A percentile compares a stretch with the other conserved stretches of the same genome.
Conservation (phyloP, 2,329 filamentous ascomycete species). For the Coniella lustricola region DNA sequence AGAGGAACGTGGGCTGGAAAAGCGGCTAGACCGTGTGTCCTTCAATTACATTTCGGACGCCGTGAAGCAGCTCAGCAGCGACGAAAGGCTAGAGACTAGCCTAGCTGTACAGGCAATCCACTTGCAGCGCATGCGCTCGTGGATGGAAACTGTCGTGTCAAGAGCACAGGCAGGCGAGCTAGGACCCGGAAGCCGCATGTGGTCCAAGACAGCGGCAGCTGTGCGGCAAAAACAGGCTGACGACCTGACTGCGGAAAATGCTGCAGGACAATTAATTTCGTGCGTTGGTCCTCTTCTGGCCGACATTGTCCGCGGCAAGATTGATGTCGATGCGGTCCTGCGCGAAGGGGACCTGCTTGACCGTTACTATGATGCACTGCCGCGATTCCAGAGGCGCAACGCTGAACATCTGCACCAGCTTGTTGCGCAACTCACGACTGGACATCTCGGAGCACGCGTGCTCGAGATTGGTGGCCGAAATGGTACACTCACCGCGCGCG, state of each 20-base stretch:
- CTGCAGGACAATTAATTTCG: conserved; percentile 24
- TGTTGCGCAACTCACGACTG: conserved; percentile 3
- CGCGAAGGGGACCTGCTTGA: conserved; percentile 27
- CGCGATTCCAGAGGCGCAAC: conserved; percentile 21
- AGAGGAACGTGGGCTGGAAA: not conserved
- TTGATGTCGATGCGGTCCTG: conserved; percentile 27
- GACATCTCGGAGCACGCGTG: conserved; percentile 19
- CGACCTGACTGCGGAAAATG: conserved; percentile 17
- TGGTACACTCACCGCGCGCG: not conserved
- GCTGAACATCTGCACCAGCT: conserved; percentile 3
- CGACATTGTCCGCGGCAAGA: conserved; percentile 25
- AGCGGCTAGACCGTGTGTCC: not conserved
- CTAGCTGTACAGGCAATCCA: not conserved
- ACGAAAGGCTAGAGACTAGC: not conserved
- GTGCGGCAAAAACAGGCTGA: not conserved
- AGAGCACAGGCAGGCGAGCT: not conserved
- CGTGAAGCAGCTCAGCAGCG: not conserved
- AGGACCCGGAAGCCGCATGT: not conserved
- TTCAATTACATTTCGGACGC: conserved; percentile 10
- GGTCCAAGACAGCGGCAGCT: not conserved
- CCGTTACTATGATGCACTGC: conserved; percentile 21
- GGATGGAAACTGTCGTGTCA: not conserved
- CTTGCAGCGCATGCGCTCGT: not conserved
- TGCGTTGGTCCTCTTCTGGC: conserved; percentile 25
- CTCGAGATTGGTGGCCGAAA: conserved; percentile 4